Base-by-base conservation (phyloP, 2,329 filamentous ascomycete genomes). In the Microthyrium microscopicum region DNA sequence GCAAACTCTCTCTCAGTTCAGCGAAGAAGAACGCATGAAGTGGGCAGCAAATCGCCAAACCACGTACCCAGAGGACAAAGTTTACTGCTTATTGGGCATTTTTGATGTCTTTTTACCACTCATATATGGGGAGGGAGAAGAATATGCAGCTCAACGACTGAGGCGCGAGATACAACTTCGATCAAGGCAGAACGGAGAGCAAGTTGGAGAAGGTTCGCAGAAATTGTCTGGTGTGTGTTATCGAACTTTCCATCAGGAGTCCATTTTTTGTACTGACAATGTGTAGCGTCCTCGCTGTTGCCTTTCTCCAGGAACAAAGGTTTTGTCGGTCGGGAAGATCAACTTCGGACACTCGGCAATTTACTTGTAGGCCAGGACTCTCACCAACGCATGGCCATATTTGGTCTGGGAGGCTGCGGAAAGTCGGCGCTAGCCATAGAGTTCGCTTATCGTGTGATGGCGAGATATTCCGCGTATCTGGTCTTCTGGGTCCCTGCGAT, bases 351-450 rank as follows among this genome's bases (percentile, higher is more conserved):
- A 25, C 42, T 51, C 16, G 41, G 50, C 42, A 39, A 43, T 26
- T 46, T 38, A 34, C 42, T 51, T 18, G 31, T 52, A n/a, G 38
- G 39, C 1, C 36, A 42, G 6, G 25, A 36, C 32, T 40, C 42
- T 26, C 47, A 40, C 41, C 32, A 46, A 33, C 44, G 43, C 26
- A 33, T 51, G 29, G 42, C 46, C 1, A 40, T 53, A 6, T 33
- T 44, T 7, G 45, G 50, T 12, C 48, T 51, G 5, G 47, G 49
- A 18, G 46, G 50, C 8, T 40, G 41, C 0, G 49, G 50, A 29
- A 54, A 54, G 40, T 52, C 50, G 24, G 44, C 50, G 33, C 28
- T 52, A 3, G 49, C 42, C 18, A 39, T 54, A 21, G 39, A 46
- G 27, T 51, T 52, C 35, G 45, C 43, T 8, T 51, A 51, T 31